Base-by-base conservation (phyloP, 306 rosid species). In the Purshia tridentata region DNA sequence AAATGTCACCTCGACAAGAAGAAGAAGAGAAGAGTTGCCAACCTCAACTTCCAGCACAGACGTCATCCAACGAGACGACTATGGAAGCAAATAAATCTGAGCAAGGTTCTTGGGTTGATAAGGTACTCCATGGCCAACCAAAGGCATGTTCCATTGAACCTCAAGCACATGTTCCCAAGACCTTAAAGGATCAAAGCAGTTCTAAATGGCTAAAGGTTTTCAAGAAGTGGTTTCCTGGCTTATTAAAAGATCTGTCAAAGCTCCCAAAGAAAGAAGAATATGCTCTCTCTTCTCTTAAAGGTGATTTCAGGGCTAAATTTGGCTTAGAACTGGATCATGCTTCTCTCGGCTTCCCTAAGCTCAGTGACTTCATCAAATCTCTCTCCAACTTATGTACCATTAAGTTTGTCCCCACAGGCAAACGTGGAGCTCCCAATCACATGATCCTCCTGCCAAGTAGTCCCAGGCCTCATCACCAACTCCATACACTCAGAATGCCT, bases 241-340 rank as follows among this genome's bases (percentile, higher is more conserved):
- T 69, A 69, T 58, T 83, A 48, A 6, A 63, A 20, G 58, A 72
- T 47, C 67, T 72, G 63, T 44, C 87, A 46, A 80, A 65, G 76
- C 60, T 29, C 40, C 53, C 78, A 46, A 77, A 20, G 68, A 72
- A 9, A 48, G 86, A 78, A 75, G 68, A 70, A 18, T 83, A 83
- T 65, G 80, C 84, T 65, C 80, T 80, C 57, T 83, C 87, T 7
- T 80, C 87, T 69, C 80, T 83, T 15, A 80, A 73, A 70, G 68
- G 74, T 52, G 87, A 80, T 73, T 83, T 83, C 58, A 73, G 67
- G 70, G 69, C 77, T 39, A 52, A 19, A 65, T 77, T 83, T 74
- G 75, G 72, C 57, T 41, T 83, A 65, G 80, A 83, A 77, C 63
- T 83, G 62, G 82, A 80, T 68, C 84, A 83, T 52, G 73, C 51